Conservation (phyloP, 306 rosid genomes). For the Hylodesmum podocarpum region DNA sequence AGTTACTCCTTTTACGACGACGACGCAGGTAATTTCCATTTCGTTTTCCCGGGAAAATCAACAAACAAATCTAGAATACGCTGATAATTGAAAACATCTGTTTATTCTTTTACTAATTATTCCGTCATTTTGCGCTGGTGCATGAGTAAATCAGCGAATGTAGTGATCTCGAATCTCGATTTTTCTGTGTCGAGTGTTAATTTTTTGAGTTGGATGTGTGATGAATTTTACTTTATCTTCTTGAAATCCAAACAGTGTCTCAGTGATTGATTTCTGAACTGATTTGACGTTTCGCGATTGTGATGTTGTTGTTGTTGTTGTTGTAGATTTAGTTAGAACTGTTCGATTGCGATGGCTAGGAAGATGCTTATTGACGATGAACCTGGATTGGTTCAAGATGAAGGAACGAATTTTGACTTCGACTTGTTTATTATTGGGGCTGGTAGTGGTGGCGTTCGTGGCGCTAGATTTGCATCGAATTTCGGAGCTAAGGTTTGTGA, state of each 20-base stretch:
- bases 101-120: not conserved
- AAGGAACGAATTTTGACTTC: conserved; percentile 55
- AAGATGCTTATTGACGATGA: conserved; percentile 85
- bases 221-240: conserved; percentile 6
- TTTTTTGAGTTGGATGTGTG: not conserved
- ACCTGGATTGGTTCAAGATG: conserved; percentile 47
- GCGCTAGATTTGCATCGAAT: conserved; percentile 77
- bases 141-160: not conserved
- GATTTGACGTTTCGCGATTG: not conserved
- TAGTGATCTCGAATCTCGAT: not conserved
- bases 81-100: not conserved
- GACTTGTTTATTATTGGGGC: conserved; percentile 94
- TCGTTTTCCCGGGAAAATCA: not conserved
- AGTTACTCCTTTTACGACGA: not conserved
- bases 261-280: not conserved
- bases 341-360: conserved; percentile 62
- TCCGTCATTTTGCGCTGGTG: not conserved
- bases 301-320: not conserved
- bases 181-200: not conserved
- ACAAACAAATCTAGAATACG: not conserved
- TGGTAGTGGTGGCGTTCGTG: conserved; percentile 99
- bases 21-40: conserved; percentile 5
- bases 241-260: not conserved
- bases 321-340: conserved; percentile 25
- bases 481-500: conserved; percentile 81